These are phyloP conservation scores for Phycomyces blakesleeanus DNA, from an alignment of 192 early-diverging fungal genomes.

Conservation along the genomic window DNA sequence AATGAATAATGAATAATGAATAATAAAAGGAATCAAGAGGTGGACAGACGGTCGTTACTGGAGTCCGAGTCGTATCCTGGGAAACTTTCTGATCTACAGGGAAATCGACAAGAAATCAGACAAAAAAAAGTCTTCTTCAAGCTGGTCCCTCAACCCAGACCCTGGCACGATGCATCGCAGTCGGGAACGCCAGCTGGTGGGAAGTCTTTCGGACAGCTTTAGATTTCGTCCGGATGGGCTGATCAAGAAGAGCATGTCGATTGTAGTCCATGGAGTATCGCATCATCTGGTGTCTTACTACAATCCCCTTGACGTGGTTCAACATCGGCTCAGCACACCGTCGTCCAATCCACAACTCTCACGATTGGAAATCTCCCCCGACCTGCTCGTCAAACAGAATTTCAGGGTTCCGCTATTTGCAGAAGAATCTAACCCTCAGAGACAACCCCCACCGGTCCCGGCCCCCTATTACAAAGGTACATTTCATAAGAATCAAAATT, in stretches of 20 bases:
- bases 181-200: slow-evolving; percentile 26
- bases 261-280: slow-evolving; percentile 39
- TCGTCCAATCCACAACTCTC: slow-evolving; percentile 49
- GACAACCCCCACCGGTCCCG: not conserved
- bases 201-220: slow-evolving; percentile 29
- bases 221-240: slow-evolving; percentile 43
- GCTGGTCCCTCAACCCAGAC: slow-evolving; percentile 14
- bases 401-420: slow-evolving; percentile 50
- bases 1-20: no score
- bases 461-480: not conserved
- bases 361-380: slow-evolving; percentile 52
- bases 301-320: slow-evolving; percentile 49
- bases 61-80: slow-evolving; percentile 65
- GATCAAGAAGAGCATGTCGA: slow-evolving; percentile 62
- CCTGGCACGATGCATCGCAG: not conserved
- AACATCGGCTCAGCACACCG: slow-evolving; percentile 46
- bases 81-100: slow-evolving; percentile 64
- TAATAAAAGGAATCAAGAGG: slow-evolving; percentile 52
- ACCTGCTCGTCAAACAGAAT: slow-evolving; percentile 54
- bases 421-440: slow-evolving; percentile 8
- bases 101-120: slow-evolving; percentile 41
- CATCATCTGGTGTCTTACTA: slow-evolving; percentile 41
- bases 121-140: slow-evolving; percentile 5
- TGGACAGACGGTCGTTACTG: slow-evolving; percentile 70
- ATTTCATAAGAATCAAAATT: no score